Evolutionary conservation across 805 yeast species (phyloP).

Genomic region (Saccharomycopsis babjevae): DNA sequence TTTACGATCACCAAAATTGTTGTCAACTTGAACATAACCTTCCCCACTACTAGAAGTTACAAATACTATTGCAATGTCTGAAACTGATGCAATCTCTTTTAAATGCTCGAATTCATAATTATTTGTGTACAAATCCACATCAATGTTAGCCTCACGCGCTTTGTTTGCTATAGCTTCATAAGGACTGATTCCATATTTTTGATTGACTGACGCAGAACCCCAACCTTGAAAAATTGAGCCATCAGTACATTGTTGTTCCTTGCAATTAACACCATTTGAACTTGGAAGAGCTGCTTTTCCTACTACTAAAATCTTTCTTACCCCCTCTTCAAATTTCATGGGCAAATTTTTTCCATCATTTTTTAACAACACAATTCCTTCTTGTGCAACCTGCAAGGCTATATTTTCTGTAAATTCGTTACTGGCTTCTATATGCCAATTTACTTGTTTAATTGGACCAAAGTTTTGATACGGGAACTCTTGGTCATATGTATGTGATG

Average conservation of each 20-base stretch:
- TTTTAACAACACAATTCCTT: conserved; percentile 46
- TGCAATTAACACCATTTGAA: conserved; percentile 42
- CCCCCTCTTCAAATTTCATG: conserved; percentile 29
- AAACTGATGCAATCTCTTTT: conserved; percentile 36
- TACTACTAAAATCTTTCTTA: conserved; percentile 31
- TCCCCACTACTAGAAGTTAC: conserved; percentile 50
- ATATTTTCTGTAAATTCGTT: conserved; percentile 37
- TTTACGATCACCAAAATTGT: conserved; percentile 48
- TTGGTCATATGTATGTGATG: conserved; percentile 44
- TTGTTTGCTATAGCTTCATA: conserved; percentile 41
- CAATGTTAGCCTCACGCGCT: conserved; percentile 37
- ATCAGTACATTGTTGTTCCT: conserved; percentile 40
- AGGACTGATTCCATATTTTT: conserved; percentile 49
- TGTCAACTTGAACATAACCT: conserved; percentile 47
- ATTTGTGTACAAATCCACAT: conserved; percentile 35
- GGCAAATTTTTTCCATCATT: conserved; percentile 44
- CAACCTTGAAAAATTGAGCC: conserved; percentile 53
- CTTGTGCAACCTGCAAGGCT: conserved; percentile 45
- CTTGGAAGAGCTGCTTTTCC: conserved; percentile 45
- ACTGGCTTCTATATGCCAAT: conserved; percentile 46
- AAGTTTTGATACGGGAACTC: conserved; percentile 41
- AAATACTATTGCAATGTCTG: conserved; percentile 45
- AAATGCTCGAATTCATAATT: conserved; percentile 37
- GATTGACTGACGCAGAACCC: conserved; percentile 54
- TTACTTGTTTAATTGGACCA: conserved; percentile 44